Conservation (phyloP, 441 rosid genomes). For the Populus hybrid region DNA sequence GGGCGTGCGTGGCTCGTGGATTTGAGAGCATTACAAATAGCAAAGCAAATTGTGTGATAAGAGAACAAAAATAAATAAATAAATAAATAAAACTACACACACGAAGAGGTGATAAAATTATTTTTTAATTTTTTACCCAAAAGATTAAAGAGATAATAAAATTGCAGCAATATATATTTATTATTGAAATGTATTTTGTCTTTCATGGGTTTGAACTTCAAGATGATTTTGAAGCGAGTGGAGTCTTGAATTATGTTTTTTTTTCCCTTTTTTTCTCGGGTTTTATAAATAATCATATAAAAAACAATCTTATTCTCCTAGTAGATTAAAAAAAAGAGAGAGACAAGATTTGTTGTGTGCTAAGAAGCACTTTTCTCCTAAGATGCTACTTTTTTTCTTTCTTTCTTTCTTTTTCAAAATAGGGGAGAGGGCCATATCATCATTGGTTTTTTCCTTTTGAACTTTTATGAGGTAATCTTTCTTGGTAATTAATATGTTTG, state of each 20-base stretch:
- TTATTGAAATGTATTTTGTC: not conserved
- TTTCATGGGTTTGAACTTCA: not conserved
- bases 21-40: not conserved
- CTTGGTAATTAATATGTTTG: slow-evolving; percentile 25
- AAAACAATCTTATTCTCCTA: no score
- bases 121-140: no score
- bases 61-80: no score
- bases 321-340: not conserved
- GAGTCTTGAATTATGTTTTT: not conserved
- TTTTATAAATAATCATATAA: no score
- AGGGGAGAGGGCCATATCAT: slow-evolving; percentile 27
- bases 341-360: not conserved
- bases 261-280: not conserved
- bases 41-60: not conserved
- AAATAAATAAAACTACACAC: not conserved
- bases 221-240: not conserved
- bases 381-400: slow-evolving; percentile 26
- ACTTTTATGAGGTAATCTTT: slow-evolving; percentile 19
- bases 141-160: not conserved
- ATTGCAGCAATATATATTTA: not conserved
- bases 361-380: slow-evolving; percentile 8
- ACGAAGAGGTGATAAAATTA: no score
- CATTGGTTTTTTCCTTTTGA: slow-evolving; percentile 34
- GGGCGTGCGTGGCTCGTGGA: slow-evolving; percentile 6
- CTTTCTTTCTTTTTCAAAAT: slow-evolving; percentile 13